Percentiles rank a stretch among this genome's conserved stretches.
Conservation (phyloP, 2,329 filamentous ascomycete species). For the Fonsecaea erecta region DNA sequence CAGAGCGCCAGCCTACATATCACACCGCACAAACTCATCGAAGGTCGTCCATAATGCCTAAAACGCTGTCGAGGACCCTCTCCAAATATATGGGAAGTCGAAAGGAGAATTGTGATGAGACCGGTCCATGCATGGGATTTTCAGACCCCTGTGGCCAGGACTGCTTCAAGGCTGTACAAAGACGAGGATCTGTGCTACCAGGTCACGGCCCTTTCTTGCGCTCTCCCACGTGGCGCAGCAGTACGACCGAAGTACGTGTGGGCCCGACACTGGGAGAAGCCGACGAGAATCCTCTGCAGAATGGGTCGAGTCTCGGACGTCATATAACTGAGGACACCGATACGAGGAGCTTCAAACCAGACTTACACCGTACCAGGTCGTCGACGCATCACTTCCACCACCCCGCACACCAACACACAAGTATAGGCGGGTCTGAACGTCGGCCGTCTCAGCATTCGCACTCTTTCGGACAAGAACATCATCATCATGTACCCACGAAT, state of each 20-base stretch:
- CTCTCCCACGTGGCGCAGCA: constrained; percentile 25
- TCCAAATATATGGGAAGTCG: constrained; percentile 56
- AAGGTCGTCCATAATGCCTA: constrained; percentile 44
- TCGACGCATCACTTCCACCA: constrained; percentile 37
- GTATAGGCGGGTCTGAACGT: constrained; percentile 7
- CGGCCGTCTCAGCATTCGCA: constrained; percentile 22
- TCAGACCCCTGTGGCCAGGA: constrained; percentile 66
- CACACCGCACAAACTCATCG: constrained; percentile 31
- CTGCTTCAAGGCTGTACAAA: constrained; percentile 57
- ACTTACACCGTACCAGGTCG: constrained; percentile 32
- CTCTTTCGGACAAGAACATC: constrained; percentile 61
- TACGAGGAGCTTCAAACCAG: constrained; percentile 1
- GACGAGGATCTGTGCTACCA: constrained; percentile 34
- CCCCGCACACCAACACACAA: constrained; percentile 32
- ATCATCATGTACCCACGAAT: constrained; percentile 94
- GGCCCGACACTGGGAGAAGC: constrained; percentile 24
- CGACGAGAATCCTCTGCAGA: constrained; percentile 16
- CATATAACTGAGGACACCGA: constrained; percentile 27
- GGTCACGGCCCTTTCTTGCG: constrained; percentile 25
- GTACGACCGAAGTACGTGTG: constrained; percentile 15
- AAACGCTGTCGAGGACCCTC: constrained; percentile 47
- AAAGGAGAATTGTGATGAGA: constrained; percentile 59
- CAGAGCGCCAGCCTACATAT: constrained; percentile 21
- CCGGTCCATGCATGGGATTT: constrained; percentile 65
- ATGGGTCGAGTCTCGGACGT: constrained; percentile 4